Base-by-base conservation (phyloP, 2,329 filamentous ascomycete species). In the Penicillium sp. region DNA sequence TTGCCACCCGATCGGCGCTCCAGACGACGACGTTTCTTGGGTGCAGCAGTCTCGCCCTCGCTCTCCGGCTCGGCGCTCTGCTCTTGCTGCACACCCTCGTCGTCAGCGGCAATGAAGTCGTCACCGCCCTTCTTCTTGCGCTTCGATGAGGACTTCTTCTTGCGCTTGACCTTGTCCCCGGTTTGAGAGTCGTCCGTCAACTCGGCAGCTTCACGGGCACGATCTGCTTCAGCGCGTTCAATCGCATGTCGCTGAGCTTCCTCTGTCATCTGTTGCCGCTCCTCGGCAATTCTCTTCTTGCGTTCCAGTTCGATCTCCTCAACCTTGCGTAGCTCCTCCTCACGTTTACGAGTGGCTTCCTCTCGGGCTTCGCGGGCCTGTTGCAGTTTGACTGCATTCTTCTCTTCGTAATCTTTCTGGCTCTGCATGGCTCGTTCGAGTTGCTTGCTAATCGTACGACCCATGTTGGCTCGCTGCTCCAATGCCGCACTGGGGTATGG, bases 391-490 rank as follows among this genome's bases (percentile, higher is more conserved):
- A 84, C 80, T 23, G 88, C 86, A 60, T 96, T 95, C 70, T 85
- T 87, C 54, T 88, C 83, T 62, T 98, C 92, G 63, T 94, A 96
- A 47, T 93, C 85, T 46, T 79, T 82, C 62, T 98, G 92, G 50
- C 79, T 83, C 48, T 86, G 81, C 32, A 90, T 78, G 3, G 85
- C 84, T 54, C 88, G 81, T 56, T 93, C 86, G 9, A 98, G 77
- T 62, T 98, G 90, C 55, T 86, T 88, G 48, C 85, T 83, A 68
- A 95, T 86, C 1, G 93, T 98, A 61, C 95, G 82, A 48, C 87
- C 89, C 92, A 98, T 98, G 72, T 86, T 94, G 29, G 92, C 90
- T 58, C 93, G 87, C 66, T 93, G 86, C 62, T 96, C 90, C 23
- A 98, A 79, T 52, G 95, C 87, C 43, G 84, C 76, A 53, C 86